These are phyloP conservation scores for Galeopsis tetrahit DNA, from an alignment of 257 asterid genomes.

Conservation along the genomic window DNA sequence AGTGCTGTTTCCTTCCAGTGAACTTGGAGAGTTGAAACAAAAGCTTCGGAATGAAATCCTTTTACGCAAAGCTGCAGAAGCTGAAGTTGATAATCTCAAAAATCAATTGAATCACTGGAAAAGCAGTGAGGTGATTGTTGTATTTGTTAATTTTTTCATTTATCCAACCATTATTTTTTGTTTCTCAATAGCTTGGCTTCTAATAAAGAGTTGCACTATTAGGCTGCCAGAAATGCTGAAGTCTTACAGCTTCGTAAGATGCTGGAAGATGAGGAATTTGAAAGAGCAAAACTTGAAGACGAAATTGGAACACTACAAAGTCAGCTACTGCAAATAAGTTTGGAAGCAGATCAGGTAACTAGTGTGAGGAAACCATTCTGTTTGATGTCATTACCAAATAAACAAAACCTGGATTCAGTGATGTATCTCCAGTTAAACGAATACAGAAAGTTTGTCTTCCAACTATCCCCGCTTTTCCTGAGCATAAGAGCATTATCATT, in stretches of 20 bases:
- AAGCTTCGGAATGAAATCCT: slow-evolving; percentile 64
- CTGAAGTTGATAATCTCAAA: slow-evolving; percentile 56
- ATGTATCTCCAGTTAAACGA: background rate
- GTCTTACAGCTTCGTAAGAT: slow-evolving; percentile 61
- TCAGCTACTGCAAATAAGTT: slow-evolving; percentile 73
- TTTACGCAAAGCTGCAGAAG: slow-evolving; percentile 71
- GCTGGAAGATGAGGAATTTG: slow-evolving; percentile 68
- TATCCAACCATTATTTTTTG: background rate
- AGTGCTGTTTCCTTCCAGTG: slow-evolving; percentile 46
- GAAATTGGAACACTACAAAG: slow-evolving; percentile 65
- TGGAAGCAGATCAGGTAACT: slow-evolving; percentile 83
- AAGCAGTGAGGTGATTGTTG: slow-evolving; percentile 63
- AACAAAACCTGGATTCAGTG: background rate
- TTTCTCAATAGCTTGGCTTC: slow-evolving; percentile 30
- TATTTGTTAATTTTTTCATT: slow-evolving; percentile 27
- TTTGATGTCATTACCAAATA: slow-evolving; percentile 3
- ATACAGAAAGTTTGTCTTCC: slow-evolving; percentile 5
- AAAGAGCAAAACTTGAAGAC: slow-evolving; percentile 69
- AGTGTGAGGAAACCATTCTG: background rate
- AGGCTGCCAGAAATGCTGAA: slow-evolving; percentile 73
- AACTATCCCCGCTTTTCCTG: background rate
- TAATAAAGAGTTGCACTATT: slow-evolving; percentile 31
- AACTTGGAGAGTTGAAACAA: slow-evolving; percentile 60
- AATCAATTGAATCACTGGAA: slow-evolving; percentile 61
- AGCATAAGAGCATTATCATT: background rate